Evolutionary conservation across 768 basidiomycete species (phyloP).

Genomic region (Baorangia bicolor): DNA sequence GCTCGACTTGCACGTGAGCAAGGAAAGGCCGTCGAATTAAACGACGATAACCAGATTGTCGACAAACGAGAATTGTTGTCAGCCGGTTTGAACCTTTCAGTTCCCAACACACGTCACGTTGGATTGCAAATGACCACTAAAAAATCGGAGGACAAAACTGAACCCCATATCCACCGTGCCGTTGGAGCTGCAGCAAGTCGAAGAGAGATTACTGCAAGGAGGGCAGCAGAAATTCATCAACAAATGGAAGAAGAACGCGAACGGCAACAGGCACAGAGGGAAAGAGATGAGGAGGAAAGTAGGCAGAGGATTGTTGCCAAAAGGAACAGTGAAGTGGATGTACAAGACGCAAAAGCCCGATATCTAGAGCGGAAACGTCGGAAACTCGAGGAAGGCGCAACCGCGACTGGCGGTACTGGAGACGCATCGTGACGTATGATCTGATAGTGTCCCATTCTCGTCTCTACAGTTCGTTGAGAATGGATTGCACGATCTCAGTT

Average conservation of each 20-base stretch:
- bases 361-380: slow-evolving; percentile 79
- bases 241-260: slow-evolving; percentile 78
- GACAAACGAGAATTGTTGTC: slow-evolving; percentile 91
- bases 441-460: neutral
- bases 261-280: slow-evolving; percentile 54
- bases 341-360: slow-evolving; percentile 71
- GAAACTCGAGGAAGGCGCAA: slow-evolving; percentile 52
- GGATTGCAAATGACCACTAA: slow-evolving; percentile 40
- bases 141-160: slow-evolving; percentile 27
- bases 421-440: slow-evolving; percentile 11
- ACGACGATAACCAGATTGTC: slow-evolving; percentile 96
- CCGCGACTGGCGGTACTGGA: neutral
- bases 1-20: slow-evolving; percentile 66
- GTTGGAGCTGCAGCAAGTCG: slow-evolving; percentile 80
- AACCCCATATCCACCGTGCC: slow-evolving; percentile 61
- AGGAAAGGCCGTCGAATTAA: slow-evolving; percentile 88
- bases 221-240: slow-evolving; percentile 69
- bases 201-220: slow-evolving; percentile 81
- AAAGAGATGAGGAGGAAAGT: slow-evolving; percentile 61
- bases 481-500: neutral
- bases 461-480: neutral
- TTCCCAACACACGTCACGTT: slow-evolving; percentile 75
- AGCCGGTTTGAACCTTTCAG: slow-evolving; percentile 89
- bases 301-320: slow-evolving; percentile 64
- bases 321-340: slow-evolving; percentile 72